phyloP scores from a whole-genome alignment of 441 rosid species.

The Syzygium malaccense region DNA sequence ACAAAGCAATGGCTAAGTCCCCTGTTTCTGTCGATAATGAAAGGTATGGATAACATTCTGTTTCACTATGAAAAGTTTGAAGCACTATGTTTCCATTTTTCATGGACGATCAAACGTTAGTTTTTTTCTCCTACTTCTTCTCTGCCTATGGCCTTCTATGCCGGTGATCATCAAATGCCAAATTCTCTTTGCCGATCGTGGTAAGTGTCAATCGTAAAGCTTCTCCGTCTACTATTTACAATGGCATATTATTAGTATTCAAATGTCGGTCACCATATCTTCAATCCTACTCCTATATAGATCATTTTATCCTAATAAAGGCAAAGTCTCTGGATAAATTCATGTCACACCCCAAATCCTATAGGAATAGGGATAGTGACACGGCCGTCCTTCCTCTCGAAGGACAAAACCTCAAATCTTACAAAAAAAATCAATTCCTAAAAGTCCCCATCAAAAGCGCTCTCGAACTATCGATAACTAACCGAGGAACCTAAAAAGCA shows the following conservation, averaged over 20 bases:
- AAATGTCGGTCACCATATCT: accelerated
- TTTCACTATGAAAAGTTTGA: background rate
- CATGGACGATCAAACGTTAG: background rate
- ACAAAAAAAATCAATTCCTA: too few species aligned
- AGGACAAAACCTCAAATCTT: too few species aligned
- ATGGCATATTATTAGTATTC: background rate
- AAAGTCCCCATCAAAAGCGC: too few species aligned
- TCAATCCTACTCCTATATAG: accelerated
- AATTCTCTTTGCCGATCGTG: background rate
- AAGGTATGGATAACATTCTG: background rate
- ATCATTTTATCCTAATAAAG: accelerated
- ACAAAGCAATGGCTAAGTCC: background rate
- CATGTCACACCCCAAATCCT: background rate
- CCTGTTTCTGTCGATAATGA: background rate
- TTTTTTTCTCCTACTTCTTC: background rate
- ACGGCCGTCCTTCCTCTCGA: too few species aligned
- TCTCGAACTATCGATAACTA: too few species aligned
- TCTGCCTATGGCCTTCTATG: background rate
- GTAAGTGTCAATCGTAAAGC: background rate
- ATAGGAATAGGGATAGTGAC: too few species aligned
- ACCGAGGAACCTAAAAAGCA: too few species aligned
- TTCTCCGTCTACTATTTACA: background rate
- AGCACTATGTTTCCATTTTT: background rate
- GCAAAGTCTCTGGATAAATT: accelerated
- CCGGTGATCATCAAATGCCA: background rate